phyloP scores from a whole-genome alignment of 2,329 filamentous ascomycete species.

The Curvularia sp. region DNA sequence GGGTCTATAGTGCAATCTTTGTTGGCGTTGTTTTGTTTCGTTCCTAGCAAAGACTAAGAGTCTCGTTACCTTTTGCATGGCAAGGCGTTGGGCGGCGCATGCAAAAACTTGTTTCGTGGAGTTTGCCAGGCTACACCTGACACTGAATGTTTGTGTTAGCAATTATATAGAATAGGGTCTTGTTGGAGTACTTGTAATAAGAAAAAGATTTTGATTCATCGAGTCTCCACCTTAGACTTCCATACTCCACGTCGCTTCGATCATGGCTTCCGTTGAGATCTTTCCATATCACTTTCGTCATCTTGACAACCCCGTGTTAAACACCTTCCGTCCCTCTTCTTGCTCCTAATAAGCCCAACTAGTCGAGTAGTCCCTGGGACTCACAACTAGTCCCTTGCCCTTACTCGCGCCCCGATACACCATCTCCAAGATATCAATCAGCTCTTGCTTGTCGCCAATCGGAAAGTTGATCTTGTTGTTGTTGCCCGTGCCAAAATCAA shows the following conservation, averaged over 20 bases:
- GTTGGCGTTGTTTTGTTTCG: slow-evolving; percentile 22
- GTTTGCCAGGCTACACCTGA: background rate
- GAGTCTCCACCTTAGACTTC: background rate
- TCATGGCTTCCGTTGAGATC: background rate
- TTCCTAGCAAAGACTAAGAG: slow-evolving; percentile 14
- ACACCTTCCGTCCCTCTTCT: background rate
- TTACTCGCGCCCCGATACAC: slow-evolving; percentile 96
- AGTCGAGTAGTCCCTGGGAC: slow-evolving; percentile 80
- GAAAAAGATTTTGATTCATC: background rate
- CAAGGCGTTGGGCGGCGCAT: slow-evolving; percentile 16
- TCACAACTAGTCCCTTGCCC: slow-evolving; percentile 89
- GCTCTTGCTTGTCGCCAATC: slow-evolving; percentile 91
- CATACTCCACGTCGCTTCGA: background rate
- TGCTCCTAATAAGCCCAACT: slow-evolving; percentile 58
- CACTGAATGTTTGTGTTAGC: background rate
- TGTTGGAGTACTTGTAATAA: background rate
- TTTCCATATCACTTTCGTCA: background rate
- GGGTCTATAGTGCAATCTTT: slow-evolving; percentile 13
- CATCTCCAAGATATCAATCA: slow-evolving; percentile 97
- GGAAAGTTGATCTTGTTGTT: slow-evolving; percentile 97
- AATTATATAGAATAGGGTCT: background rate
- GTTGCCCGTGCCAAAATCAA: slow-evolving; percentile 74
- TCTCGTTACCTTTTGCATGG: slow-evolving; percentile 18
- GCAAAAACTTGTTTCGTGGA: background rate
- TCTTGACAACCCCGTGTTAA: background rate